Conservation (phyloP, 345 rosid species). For the Eutrema yunnanense region DNA sequence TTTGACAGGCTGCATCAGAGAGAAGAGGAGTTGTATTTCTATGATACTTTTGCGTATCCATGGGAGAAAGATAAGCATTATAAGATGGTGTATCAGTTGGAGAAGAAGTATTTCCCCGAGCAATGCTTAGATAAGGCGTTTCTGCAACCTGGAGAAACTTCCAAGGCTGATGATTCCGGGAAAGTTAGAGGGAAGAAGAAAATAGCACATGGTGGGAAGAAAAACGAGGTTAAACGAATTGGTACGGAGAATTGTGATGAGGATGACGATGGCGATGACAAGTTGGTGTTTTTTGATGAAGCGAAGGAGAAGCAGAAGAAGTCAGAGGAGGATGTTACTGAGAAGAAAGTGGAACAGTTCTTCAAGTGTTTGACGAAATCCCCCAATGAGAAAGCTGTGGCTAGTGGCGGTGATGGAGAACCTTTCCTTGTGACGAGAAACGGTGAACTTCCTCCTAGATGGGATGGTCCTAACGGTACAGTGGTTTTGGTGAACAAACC, state of each 20-base stretch:
- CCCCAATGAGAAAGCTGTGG: constrained; percentile 45
- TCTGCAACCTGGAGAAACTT: constrained; percentile 54
- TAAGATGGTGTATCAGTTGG: constrained; percentile 92
- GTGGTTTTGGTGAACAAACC: constrained; percentile 90
- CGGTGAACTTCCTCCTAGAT: constrained; percentile 71
- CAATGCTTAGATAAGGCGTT: constrained; percentile 88
- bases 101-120: constrained; percentile 93
- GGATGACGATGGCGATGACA: constrained; percentile 32
- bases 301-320: constrained; percentile 45
- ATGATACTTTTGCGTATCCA: constrained; percentile 81
- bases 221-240: constrained; percentile 19
- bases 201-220: constrained; percentile 11
- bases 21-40: constrained; percentile 82
- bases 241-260: constrained; percentile 8
- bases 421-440: constrained; percentile 70
- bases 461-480: constrained; percentile 86
- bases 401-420: constrained; percentile 44
- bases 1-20: constrained; percentile 78
- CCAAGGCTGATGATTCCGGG: constrained; percentile 22
- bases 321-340: constrained; percentile 37
- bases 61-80: constrained; percentile 98
- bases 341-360: constrained; percentile 85
- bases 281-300: constrained; percentile 68
- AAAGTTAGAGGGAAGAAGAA: constrained; percentile 29
- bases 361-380: constrained; percentile 82